These are phyloP conservation scores for Bertia moriformis DNA, from an alignment of 2,329 filamentous ascomycete species.

Conservation along the genomic window DNA sequence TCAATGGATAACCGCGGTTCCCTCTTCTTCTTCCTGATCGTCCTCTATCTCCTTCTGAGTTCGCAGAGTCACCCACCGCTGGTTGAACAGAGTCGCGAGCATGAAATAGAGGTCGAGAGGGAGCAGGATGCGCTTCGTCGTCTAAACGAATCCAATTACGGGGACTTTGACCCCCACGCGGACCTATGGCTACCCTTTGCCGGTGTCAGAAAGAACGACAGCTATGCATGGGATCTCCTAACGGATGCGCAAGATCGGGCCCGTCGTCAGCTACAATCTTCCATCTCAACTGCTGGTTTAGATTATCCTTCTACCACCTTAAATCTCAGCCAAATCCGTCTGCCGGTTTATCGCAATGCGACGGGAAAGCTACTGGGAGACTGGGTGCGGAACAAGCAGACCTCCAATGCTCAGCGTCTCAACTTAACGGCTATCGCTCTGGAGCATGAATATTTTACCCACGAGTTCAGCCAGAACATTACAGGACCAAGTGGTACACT, in stretches of 20 bases:
- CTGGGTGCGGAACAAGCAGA: conserved; percentile 32
- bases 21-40: conserved; percentile 1
- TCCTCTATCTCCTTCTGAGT: conserved; percentile 1
- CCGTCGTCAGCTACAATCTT: conserved; percentile 14
- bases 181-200: conserved; percentile 23
- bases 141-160: not conserved
- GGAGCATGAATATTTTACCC: conserved; percentile 33
- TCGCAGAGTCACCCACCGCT: not conserved
- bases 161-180: not conserved
- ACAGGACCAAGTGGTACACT: conserved; percentile 35
- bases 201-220: conserved; percentile 37
- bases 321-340: not conserved
- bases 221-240: conserved; percentile 40
- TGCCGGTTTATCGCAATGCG: conserved; percentile 41
- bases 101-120: not conserved
- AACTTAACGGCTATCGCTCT: conserved; percentile 29
- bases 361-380: conserved; percentile 42
- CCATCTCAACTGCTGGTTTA: not conserved
- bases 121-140: not conserved
- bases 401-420: conserved; percentile 15
- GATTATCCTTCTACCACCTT: not conserved
- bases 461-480: conserved; percentile 38
- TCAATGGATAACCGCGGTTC: conserved; percentile 1
- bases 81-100: not conserved
- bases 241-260: conserved; percentile 30